Conservation (phyloP, 225 moss, liverwort and hornwort species). For the Marchantia polymorpha region DNA sequence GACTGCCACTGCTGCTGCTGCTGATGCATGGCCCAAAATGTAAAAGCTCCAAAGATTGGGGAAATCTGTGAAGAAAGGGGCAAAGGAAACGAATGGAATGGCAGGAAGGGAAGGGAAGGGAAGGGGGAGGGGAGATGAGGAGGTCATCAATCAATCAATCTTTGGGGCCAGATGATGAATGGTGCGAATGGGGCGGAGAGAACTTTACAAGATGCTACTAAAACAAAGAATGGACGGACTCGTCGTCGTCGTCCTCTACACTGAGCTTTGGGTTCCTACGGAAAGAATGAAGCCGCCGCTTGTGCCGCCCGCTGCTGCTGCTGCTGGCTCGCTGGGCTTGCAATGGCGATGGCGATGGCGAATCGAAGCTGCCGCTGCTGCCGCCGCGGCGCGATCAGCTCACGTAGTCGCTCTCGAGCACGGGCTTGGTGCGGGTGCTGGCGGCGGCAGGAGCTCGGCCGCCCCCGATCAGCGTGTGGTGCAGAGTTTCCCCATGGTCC, state of each 20-base stretch:
- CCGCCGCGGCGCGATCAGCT: conserved; percentile 14
- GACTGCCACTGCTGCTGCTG: too few species aligned
- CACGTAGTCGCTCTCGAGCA: conserved; percentile 58
- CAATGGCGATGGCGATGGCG: too few species aligned
- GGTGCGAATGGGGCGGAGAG: conserved; percentile 12
- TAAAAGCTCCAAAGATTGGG: background rate
- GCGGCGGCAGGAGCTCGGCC: conserved; percentile 75
- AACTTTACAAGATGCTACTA: conserved; percentile 29
- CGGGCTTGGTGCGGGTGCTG: conserved; percentile 69
- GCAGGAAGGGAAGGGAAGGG: too few species aligned
- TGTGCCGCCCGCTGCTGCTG: too few species aligned
- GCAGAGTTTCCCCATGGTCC: conserved; percentile 66
- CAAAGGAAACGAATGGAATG: too few species aligned
- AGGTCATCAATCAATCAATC: conserved; percentile 2
- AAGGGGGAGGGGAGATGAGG: too few species aligned
- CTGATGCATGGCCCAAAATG: background rate
- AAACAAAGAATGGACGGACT: conserved; percentile 21
- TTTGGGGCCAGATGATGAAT: conserved; percentile 17
- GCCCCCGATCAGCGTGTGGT: conserved; percentile 55
- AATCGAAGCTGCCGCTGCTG: too few species aligned
- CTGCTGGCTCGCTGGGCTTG: background rate
- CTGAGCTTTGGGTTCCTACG: conserved; percentile 18
- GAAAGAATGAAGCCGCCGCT: conserved; percentile 6
- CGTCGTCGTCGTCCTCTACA: conserved; percentile 21
- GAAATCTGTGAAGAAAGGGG: too few species aligned